phyloP scores from a whole-genome alignment of 495 filamentous ascomycete species.

The Penicillium silybi region DNA sequence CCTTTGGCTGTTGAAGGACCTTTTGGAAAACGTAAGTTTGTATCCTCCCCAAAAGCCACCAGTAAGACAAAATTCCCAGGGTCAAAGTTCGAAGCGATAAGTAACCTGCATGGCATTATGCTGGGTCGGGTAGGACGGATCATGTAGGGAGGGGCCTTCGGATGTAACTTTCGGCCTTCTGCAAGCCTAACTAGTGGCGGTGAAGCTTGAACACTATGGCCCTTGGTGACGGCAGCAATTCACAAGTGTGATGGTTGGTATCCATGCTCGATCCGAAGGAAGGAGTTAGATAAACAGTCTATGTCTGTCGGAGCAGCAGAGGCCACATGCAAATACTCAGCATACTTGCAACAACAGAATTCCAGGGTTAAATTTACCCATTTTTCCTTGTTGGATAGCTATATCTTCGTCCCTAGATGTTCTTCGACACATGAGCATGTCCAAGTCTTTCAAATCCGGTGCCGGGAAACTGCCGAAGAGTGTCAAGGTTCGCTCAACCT shows the following conservation, averaged over 20 bases:
- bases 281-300: background rate
- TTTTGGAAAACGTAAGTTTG: background rate
- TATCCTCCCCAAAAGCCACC: background rate
- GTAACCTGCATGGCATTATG: background rate
- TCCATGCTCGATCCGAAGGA: background rate
- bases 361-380: no score
- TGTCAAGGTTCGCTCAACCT: conserved; percentile 44
- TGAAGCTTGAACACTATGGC: background rate
- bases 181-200: conserved; percentile 1
- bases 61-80: background rate
- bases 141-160: conserved; percentile 6
- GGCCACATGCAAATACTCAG: background rate
- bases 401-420: background rate
- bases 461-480: conserved; percentile 29
- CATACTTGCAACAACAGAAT: background rate
- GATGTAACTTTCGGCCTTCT: conserved; percentile 20
- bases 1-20: background rate
- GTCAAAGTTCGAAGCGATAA: no score
- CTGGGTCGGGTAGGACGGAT: conserved; percentile 14
- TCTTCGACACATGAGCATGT: conserved; percentile 10
- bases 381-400: background rate
- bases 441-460: conserved; percentile 4
- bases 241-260: conserved; percentile 2
- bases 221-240: background rate
- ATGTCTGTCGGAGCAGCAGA: background rate